phyloP scores from a whole-genome alignment of 1,284 basidiomycete species.

The Puccinia hordei region DNA sequence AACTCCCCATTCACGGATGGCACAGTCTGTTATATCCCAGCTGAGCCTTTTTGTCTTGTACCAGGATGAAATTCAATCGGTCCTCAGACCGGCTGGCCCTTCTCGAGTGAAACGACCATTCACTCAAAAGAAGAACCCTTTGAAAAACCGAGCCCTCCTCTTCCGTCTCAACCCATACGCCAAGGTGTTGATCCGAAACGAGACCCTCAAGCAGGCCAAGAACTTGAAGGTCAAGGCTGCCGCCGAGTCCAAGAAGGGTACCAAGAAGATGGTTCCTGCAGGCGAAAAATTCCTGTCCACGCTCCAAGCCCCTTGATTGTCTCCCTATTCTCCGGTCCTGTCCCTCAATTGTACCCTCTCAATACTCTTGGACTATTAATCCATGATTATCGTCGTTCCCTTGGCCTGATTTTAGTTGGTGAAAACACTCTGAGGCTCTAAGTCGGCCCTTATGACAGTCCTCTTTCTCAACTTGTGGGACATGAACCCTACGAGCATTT shows the following conservation, averaged over 20 bases:
- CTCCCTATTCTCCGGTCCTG: background rate
- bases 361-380: background rate
- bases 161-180: constrained; percentile 99
- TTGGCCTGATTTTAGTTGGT: background rate
- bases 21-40: constrained; percentile 66
- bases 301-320: constrained; percentile 41
- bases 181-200: constrained; percentile 62
- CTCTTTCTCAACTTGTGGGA: background rate
- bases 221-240: constrained; percentile 38
- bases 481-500: background rate
- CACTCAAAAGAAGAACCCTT: constrained; percentile 99
- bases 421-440: background rate
- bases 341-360: constrained; percentile 4
- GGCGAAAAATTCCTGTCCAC: constrained; percentile 46
- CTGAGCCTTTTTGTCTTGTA: constrained; percentile 62
- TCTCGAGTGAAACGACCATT: constrained; percentile 86
- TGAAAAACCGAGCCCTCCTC: constrained; percentile 91
- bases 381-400: background rate
- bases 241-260: constrained; percentile 32
- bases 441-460: background rate
- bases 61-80: constrained; percentile 69
- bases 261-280: constrained; percentile 40
- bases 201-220: constrained; percentile 31
- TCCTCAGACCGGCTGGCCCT: constrained; percentile 71
- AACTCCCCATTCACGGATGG: constrained; percentile 7